phyloP scores from a whole-genome alignment of 2,329 filamentous ascomycete genomes.

The Aureobasidium sp. region DNA sequence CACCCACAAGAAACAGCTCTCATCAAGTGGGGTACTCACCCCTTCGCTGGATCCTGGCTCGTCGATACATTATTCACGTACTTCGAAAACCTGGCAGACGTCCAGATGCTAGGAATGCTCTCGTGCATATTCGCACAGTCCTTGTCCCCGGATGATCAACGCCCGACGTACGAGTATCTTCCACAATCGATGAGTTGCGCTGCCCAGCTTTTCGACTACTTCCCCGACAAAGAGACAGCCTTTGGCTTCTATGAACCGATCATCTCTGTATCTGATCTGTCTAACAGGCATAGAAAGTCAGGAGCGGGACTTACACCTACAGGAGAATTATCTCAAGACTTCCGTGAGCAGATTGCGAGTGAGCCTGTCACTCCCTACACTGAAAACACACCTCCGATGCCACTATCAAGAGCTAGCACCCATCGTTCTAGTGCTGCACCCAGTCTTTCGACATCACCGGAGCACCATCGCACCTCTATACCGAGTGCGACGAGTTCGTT shows the following conservation, averaged over 20 bases:
- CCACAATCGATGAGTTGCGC: slow-evolving; percentile 3
- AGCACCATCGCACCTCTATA: slow-evolving; percentile 27
- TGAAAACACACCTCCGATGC: slow-evolving; percentile 42
- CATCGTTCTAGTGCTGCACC: slow-evolving; percentile 31
- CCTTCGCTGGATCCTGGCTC: slow-evolving; percentile 47
- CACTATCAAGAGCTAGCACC: slow-evolving; percentile 30
- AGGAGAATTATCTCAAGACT: slow-evolving; percentile 40
- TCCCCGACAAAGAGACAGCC: slow-evolving; percentile 21
- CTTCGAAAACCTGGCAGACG: slow-evolving; percentile 52
- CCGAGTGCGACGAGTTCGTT: slow-evolving; percentile 32
- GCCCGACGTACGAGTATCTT: neutral
- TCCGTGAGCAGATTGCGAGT: slow-evolving; percentile 35
- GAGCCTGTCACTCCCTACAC: slow-evolving; percentile 45
- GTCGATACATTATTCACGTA: slow-evolving; percentile 48
- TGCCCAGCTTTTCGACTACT: slow-evolving; percentile 5
- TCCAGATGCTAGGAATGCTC: slow-evolving; percentile 59
- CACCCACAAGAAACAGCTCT: slow-evolving; percentile 34
- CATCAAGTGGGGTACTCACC: slow-evolving; percentile 50
- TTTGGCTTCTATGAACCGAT: slow-evolving; percentile 35
- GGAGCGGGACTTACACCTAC: slow-evolving; percentile 31
- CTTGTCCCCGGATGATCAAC: slow-evolving; percentile 2
- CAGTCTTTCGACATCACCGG: slow-evolving; percentile 35
- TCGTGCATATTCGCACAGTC: slow-evolving; percentile 46
- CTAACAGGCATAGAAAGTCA: slow-evolving; percentile 20
- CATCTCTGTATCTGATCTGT: slow-evolving; percentile 20